Conservation (phyloP, 805 yeast genomes). For the Cyberlindnera mrakii region DNA sequence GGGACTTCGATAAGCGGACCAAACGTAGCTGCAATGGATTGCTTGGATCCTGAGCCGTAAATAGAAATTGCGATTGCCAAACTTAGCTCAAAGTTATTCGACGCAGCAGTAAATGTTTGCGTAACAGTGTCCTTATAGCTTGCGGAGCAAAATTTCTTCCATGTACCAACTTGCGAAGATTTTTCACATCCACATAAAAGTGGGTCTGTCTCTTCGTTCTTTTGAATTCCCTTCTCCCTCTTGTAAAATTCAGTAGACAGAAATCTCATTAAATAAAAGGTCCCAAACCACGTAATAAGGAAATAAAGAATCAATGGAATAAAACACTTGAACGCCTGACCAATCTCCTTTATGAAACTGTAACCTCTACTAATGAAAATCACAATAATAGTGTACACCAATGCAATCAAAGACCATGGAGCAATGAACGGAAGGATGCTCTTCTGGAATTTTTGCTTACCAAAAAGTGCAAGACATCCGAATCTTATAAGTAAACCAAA, state of each 20-base stretch:
- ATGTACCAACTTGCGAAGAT: neutral
- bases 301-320: constrained; percentile 46
- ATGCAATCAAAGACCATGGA: constrained; percentile 47
- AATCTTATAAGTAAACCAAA: constrained; percentile 40
- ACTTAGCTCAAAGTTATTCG: constrained; percentile 53
- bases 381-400: constrained; percentile 45
- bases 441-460: constrained; percentile 25
- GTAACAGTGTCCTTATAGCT: constrained; percentile 37
- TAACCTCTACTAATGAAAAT: constrained; percentile 47
- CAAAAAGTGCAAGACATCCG: constrained; percentile 4
- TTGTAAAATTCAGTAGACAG: constrained; percentile 13
- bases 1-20: constrained; percentile 60
- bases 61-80: constrained; percentile 47
- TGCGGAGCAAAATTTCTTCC: constrained; percentile 28
- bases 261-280: constrained; percentile 32
- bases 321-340: constrained; percentile 42
- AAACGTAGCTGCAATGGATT: constrained; percentile 53
- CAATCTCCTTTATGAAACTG: constrained; percentile 40
- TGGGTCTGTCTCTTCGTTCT: neutral
- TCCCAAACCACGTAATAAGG: constrained; percentile 40
- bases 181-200: constrained; percentile 37
- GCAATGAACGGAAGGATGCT: constrained; percentile 34
- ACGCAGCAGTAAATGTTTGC: constrained; percentile 52
- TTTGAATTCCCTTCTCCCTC: neutral
- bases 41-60: constrained; percentile 45